Percentiles rank a stretch among this genome's conserved stretches.
Evolutionary conservation across 1,284 basidiomycete genomes (phyloP).

Genomic region (Ceratobasidium sp.): DNA sequence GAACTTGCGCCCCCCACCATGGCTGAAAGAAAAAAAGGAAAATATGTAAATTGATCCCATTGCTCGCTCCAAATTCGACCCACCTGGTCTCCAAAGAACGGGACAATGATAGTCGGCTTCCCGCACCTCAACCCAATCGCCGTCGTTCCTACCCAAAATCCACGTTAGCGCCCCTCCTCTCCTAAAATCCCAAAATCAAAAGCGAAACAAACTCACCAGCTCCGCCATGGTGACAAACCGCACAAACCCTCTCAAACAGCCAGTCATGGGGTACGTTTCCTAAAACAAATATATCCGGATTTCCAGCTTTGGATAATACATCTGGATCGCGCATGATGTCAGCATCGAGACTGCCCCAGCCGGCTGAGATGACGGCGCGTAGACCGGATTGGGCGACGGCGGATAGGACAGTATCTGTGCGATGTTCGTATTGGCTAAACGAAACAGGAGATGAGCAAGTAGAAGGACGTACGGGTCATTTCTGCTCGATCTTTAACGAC

Average conservation of each 20-base stretch:
- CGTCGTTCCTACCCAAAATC: slow-evolving; percentile 64
- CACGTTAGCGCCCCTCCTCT: slow-evolving; percentile 55
- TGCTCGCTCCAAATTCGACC: too few relatives aligned
- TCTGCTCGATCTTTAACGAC: slow-evolving; percentile 64
- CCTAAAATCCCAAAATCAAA: neutral
- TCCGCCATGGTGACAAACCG: slow-evolving; percentile 70
- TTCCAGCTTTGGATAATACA: slow-evolving; percentile 55
- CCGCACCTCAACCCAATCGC: slow-evolving; percentile 72
- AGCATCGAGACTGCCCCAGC: slow-evolving; percentile 73
- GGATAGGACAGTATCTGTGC: slow-evolving; percentile 67
- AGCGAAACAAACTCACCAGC: neutral
- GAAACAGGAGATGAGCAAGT: neutral
- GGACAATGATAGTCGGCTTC: slow-evolving; percentile 74
- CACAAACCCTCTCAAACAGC: slow-evolving; percentile 74
- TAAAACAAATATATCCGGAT: slow-evolving; percentile 71
- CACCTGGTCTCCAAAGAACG: slow-evolving; percentile 79
- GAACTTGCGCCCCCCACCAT: slow-evolving; percentile 71
- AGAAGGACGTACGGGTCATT: slow-evolving; percentile 7
- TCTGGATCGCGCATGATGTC: slow-evolving; percentile 46
- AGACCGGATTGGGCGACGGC: slow-evolving; percentile 69
- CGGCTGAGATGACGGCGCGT: slow-evolving; percentile 72
- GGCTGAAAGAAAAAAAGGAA: too few relatives aligned
- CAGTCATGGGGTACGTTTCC: slow-evolving; percentile 75
- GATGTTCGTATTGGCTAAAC: slow-evolving; percentile 49
- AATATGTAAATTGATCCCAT: too few relatives aligned